phyloP scores from a whole-genome alignment of 768 basidiomycete genomes.

The Termitomyces sp. region DNA sequence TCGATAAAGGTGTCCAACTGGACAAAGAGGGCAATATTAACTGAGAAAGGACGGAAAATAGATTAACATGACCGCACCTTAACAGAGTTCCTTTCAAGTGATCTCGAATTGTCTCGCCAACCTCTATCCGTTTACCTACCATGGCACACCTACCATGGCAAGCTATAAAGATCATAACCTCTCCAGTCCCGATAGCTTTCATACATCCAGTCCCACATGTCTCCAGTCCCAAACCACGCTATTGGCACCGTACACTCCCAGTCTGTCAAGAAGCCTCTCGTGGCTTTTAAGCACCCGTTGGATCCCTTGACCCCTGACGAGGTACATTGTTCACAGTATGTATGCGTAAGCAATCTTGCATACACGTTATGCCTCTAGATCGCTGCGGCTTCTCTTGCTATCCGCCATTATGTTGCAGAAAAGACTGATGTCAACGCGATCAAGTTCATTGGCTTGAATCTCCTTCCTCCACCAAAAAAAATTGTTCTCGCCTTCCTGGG shows the following conservation, averaged over 20 bases:
- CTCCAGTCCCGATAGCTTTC: slow-evolving; percentile 8
- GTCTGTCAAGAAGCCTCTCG: slow-evolving; percentile 13
- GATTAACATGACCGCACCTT: not conserved
- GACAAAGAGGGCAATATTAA: not conserved
- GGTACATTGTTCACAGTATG: slow-evolving; percentile 26
- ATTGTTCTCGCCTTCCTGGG: slow-evolving; percentile 74
- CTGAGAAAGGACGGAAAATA: not conserved
- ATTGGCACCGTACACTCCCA: slow-evolving; percentile 14
- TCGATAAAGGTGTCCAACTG: not conserved
- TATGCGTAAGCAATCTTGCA: not conserved
- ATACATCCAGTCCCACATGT: slow-evolving; percentile 14
- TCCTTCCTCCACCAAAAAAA: slow-evolving; percentile 71
- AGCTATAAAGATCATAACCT: not conserved
- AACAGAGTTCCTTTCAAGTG: not conserved
- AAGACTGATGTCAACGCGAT: slow-evolving; percentile 61
- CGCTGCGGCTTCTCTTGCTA: slow-evolving; percentile 51
- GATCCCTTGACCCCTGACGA: slow-evolving; percentile 65
- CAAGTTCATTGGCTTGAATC: slow-evolving; percentile 64
- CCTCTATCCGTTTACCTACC: not conserved
- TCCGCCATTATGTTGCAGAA: slow-evolving; percentile 48
- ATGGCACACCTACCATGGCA: too few relatives aligned
- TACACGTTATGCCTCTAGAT: slow-evolving; percentile 41
- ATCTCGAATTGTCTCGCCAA: not conserved
- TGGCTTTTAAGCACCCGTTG: slow-evolving; percentile 46
- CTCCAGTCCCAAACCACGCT: slow-evolving; percentile 13